phyloP scores from a whole-genome alignment of 2,329 filamentous ascomycete genomes.

The Penicillium hordei region DNA sequence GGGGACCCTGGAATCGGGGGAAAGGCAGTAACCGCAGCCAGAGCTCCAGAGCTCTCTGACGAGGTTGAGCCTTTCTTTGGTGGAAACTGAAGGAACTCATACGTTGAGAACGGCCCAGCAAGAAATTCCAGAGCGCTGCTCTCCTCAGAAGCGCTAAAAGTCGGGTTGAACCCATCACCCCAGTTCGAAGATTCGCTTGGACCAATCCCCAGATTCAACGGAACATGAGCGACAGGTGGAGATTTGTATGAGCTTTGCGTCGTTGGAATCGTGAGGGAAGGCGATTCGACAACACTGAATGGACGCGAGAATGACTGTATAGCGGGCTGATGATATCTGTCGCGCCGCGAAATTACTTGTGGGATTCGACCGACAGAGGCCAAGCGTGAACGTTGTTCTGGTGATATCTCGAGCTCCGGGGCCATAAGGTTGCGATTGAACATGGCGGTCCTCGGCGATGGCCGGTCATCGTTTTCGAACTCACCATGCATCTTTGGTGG shows the following conservation, averaged over 20 bases:
- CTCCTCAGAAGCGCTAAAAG: slow-evolving; percentile 36
- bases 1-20: slow-evolving; percentile 63
- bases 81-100: slow-evolving; percentile 74
- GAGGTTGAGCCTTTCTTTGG: slow-evolving; percentile 70
- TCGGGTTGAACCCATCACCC: slow-evolving; percentile 31
- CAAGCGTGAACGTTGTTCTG: slow-evolving; percentile 57
- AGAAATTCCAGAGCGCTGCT: slow-evolving; percentile 33
- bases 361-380: slow-evolving; percentile 85
- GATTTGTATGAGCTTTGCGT: slow-evolving; percentile 25
- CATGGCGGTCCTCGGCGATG: slow-evolving; percentile 39
- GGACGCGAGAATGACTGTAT: slow-evolving; percentile 83
- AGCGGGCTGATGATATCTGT: slow-evolving; percentile 64
- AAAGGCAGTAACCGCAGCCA: slow-evolving; percentile 64
- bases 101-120: slow-evolving; percentile 40
- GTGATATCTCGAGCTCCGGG: slow-evolving; percentile 16
- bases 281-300: slow-evolving; percentile 57
- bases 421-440: slow-evolving; percentile 32
- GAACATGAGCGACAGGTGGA: slow-evolving; percentile 24
- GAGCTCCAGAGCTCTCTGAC: slow-evolving; percentile 64
- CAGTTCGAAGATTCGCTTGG: slow-evolving; percentile 27
- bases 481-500: slow-evolving; percentile 41
- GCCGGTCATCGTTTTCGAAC: slow-evolving; percentile 29
- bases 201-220: slow-evolving; percentile 6
- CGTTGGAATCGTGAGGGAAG: slow-evolving; percentile 40
- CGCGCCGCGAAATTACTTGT: slow-evolving; percentile 67